Percentiles rank a stretch among this genome's conserved stretches.
Evolutionary conservation across 768 basidiomycete species (phyloP).

Genomic region (Scleroderma citrinum): DNA sequence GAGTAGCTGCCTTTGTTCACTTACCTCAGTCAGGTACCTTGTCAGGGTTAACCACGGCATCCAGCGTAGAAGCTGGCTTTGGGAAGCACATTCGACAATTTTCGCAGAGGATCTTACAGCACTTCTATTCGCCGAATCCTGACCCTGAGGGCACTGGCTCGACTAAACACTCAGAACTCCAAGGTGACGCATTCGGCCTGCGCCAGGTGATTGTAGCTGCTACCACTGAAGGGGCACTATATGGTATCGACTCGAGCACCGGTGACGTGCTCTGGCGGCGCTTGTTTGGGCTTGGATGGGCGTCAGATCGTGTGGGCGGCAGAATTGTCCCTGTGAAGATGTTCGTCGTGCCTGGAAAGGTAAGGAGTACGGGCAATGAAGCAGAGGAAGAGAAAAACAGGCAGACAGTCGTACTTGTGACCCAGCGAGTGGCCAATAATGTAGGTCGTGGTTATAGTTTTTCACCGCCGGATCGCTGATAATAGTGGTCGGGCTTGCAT

Average conservation of each 20-base stretch:
- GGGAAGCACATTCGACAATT: neutral
- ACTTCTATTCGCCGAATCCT: conserved; percentile 28
- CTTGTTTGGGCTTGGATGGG: conserved; percentile 69
- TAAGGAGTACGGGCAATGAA: neutral
- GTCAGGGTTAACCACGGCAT: too few species aligned
- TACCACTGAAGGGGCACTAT: conserved; percentile 68
- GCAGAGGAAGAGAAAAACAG: conserved; percentile 35
- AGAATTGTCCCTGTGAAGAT: conserved; percentile 54
- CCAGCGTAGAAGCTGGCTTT: neutral
- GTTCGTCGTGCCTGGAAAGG: conserved; percentile 38
- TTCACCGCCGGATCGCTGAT: too few species aligned
- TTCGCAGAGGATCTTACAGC: conserved; percentile 4
- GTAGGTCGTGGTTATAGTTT: conserved; percentile 35
- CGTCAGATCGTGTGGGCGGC: conserved; percentile 47
- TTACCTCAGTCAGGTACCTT: conserved; percentile 50
- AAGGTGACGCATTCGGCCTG: conserved; percentile 82
- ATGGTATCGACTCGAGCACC: conserved; percentile 73
- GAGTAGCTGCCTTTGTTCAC: conserved; percentile 66
- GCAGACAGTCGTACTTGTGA: conserved; percentile 57
- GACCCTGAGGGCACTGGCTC: conserved; percentile 5
- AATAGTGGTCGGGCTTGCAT: neutral
- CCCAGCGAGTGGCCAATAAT: conserved; percentile 56
- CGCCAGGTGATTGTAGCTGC: conserved; percentile 74
- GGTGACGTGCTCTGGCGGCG: conserved; percentile 79
- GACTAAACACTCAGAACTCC: conserved; percentile 33